Conservation (phyloP, 768 basidiomycete genomes). For the Collybiopsis luxurians region DNA sequence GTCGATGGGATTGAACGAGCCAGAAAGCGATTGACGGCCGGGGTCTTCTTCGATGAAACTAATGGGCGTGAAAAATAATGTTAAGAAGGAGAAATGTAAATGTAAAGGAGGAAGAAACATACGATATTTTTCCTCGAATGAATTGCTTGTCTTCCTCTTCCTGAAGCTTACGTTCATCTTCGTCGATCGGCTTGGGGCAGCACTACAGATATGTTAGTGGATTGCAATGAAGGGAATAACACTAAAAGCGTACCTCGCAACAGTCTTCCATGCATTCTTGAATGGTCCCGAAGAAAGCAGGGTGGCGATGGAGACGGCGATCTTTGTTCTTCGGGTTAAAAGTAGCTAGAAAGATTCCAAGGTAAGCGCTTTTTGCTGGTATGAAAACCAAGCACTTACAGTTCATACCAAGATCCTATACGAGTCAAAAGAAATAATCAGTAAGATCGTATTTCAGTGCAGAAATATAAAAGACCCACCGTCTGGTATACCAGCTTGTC, state of each 20-base stretch:
- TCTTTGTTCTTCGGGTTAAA: conserved; percentile 65
- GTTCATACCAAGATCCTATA: conserved; percentile 56
- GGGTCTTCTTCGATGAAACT: conserved; percentile 63
- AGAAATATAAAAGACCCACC: conserved; percentile 28
- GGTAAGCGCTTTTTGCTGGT: neutral
- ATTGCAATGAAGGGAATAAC: neutral
- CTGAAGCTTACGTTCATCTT: conserved; percentile 53
- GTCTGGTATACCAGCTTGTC: conserved; percentile 58
- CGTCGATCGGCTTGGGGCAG: conserved; percentile 53
- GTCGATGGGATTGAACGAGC: conserved; percentile 66
- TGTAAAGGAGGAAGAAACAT: conserved; percentile 16
- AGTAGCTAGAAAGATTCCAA: conserved; percentile 34
- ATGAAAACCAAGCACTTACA: conserved; percentile 28
- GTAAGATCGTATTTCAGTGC: neutral
- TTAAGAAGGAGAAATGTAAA: neutral
- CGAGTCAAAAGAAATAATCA: conserved; percentile 3
- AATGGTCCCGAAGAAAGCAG: conserved; percentile 60
- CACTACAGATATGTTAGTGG: conserved; percentile 27
- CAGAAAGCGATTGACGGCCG: conserved; percentile 58
- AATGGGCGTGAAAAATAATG: neutral
- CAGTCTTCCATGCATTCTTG: conserved; percentile 58
- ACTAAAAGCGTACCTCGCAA: conserved; percentile 44
- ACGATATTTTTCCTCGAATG: conserved; percentile 53
- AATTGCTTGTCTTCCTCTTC: conserved; percentile 51
- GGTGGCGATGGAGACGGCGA: conserved; percentile 58